Evolutionary conservation across 805 yeast species (phyloP).

Genomic region (Yarrowia alimentaria): DNA sequence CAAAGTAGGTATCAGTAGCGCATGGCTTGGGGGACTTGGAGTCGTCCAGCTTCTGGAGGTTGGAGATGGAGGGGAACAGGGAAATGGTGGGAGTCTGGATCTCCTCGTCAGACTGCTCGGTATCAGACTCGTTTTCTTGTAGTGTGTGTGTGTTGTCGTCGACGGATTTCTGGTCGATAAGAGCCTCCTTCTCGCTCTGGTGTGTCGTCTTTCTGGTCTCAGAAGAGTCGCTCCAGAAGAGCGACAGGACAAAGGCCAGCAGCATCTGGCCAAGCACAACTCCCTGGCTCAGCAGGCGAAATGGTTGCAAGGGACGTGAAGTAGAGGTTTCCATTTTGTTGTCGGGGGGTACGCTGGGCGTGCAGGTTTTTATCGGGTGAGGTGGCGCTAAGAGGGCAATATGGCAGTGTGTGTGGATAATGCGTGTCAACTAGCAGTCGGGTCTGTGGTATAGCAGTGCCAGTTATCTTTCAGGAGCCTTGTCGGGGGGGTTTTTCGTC

Average conservation of each 20-base stretch:
- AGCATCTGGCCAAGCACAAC: conserved; percentile 19
- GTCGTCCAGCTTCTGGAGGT: conserved; percentile 20
- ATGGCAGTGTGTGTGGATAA: too few relatives aligned
- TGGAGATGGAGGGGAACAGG: conserved; percentile 24
- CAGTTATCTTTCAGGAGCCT: too few relatives aligned
- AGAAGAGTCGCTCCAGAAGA: conserved; percentile 1
- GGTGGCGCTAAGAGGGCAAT: neutral
- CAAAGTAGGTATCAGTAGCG: conserved; percentile 23
- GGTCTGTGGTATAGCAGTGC: too few relatives aligned
- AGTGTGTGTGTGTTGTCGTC: neutral
- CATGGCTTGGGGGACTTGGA: conserved; percentile 23
- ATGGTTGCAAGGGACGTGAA: conserved; percentile 12
- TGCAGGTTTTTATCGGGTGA: neutral
- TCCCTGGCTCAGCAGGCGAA: conserved; percentile 20
- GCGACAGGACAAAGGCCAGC: conserved; percentile 1
- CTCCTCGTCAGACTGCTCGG: conserved; percentile 15
- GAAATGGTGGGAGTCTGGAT: conserved; percentile 15
- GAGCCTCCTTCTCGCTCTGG: neutral
- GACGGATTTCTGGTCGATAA: too few relatives aligned
- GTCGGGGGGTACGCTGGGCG: neutral
- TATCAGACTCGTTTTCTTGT: neutral
- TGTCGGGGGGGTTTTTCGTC: too few relatives aligned
- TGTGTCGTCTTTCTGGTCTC: too few relatives aligned
- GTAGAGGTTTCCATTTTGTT: conserved; percentile 12
- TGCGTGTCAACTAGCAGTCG: too few relatives aligned